Base-by-base conservation (phyloP, 2,329 filamentous ascomycete genomes). In the Trichoderma sp. region DNA sequence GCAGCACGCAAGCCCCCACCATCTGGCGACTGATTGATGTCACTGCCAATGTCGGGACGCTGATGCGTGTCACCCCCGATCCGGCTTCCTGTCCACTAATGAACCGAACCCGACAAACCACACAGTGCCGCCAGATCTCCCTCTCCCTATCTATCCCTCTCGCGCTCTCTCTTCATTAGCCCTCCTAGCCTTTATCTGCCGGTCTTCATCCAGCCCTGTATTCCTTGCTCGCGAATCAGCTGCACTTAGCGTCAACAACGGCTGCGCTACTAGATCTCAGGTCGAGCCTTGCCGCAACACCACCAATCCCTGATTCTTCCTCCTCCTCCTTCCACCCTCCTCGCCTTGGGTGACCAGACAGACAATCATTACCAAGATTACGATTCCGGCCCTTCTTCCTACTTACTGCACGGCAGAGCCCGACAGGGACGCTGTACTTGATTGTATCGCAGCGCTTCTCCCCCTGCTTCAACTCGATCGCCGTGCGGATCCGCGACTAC, bases 181-280 rank as follows among this genome's bases (percentile, higher is more conserved):
- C 50, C 75, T 59, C 53, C 29, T 50, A 53, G n/a, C 56, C 16
- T 41, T 29, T 41, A 50, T 50, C 71, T 67, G 59, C 38, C 56
- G 56, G 21, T 35, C 60, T 53, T 77, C 67, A 68, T n/a, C 71
- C 67, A 63, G 74, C 65, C 67, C 71, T 63, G 60, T 71, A 12
- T 75, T 75, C 27, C 14, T 12, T 33, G 27, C n/a, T 53, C 45
- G n/a, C 60, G 35, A 35, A 41, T 21, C 67, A 41, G 9, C 33
- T 59, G 50, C 29, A 21, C 67, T 62, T 56, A 27, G 66, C 33
- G 62, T 64, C 62, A 9, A 63, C 21, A 27, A 45, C 53, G 56
- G 64, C 33, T 76, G 65, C 65, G 78, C 79, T 80, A 80, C 79
- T 80, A 80, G 79, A 79, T 78, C 33, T 64, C 64, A 65, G 77